phyloP scores from a whole-genome alignment of 371 early-diverging fungal genomes.

The Chytridiales sp. region DNA sequence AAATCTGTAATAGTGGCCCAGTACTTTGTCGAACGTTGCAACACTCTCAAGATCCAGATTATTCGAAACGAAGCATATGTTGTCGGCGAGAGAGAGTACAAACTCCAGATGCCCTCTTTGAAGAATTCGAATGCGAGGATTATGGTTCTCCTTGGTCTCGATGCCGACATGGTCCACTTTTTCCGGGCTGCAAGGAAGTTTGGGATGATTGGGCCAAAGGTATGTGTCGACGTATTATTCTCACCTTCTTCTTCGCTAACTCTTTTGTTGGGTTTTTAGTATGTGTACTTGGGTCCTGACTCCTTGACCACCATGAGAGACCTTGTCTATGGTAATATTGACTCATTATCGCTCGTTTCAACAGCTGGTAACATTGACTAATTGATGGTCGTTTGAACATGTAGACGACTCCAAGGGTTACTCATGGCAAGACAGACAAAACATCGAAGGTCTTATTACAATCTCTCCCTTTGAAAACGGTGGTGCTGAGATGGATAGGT shows the following conservation, averaged over 20 bases:
- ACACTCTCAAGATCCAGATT: not conserved
- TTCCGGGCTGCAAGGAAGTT: slow-evolving; percentile 1
- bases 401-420: too few relatives aligned
- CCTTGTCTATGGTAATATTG: slow-evolving; percentile 1
- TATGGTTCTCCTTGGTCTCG: slow-evolving; percentile 4
- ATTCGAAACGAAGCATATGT: slow-evolving; percentile 13
- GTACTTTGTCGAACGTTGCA: not conserved
- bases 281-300: slow-evolving; percentile 10
- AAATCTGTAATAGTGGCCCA: slow-evolving; percentile 1
- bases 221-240: too few relatives aligned
- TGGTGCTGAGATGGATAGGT: too few relatives aligned
- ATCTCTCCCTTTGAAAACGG: not conserved
- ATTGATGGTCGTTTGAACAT: too few relatives aligned
- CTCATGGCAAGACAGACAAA: not conserved
- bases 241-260: too few relatives aligned
- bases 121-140: slow-evolving; percentile 2
- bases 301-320: not conserved
- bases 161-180: slow-evolving; percentile 1
- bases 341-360: too few relatives aligned
- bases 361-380: too few relatives aligned
- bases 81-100: slow-evolving; percentile 1
- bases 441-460: slow-evolving; percentile 4
- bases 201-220: slow-evolving; percentile 6
- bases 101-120: slow-evolving; percentile 4
- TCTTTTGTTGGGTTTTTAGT: not conserved